These are phyloP conservation scores for Ulvella scutata DNA, from an alignment of 139 green algal species.

Conservation along the genomic window DNA sequence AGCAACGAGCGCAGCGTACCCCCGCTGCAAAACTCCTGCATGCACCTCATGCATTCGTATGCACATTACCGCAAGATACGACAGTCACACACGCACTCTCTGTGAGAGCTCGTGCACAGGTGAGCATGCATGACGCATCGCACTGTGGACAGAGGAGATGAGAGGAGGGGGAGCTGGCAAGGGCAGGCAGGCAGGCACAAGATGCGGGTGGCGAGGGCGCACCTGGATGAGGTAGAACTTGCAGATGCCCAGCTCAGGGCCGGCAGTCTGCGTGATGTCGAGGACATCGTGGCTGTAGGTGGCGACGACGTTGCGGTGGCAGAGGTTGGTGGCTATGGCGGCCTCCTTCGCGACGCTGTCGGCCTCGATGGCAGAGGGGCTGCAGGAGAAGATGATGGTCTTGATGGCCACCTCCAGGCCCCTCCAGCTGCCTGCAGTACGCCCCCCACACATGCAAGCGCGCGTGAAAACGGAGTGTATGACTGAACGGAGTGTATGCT, in stretches of 20 bases:
- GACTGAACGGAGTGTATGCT: too few species aligned
- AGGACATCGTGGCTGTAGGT: slow-evolving; percentile 13
- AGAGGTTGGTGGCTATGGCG: slow-evolving; percentile 15
- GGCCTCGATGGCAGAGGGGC: not conserved
- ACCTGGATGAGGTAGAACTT: slow-evolving; percentile 15
- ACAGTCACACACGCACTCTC: too few species aligned
- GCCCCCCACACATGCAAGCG: not conserved
- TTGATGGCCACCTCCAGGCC: slow-evolving; percentile 16
- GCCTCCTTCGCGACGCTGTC: slow-evolving; percentile 9
- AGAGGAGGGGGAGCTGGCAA: too few species aligned
- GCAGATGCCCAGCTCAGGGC: slow-evolving; percentile 10
- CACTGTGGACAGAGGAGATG: too few species aligned
- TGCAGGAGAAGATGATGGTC: slow-evolving; percentile 9
- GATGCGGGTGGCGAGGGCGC: not conserved
- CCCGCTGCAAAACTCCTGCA: too few species aligned
- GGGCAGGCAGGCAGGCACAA: too few species aligned
- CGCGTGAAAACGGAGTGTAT: too few species aligned
- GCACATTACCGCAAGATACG: too few species aligned
- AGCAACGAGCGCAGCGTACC: too few species aligned
- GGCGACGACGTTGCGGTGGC: slow-evolving; percentile 17
- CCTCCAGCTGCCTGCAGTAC: slow-evolving; percentile 8
- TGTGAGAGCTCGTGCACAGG: too few species aligned
- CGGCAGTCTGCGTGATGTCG: slow-evolving; percentile 8
- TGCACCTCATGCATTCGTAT: too few species aligned
- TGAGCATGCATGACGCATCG: too few species aligned